A percentile compares a stretch with the other conserved stretches of the same genome.
These are phyloP conservation scores for Populus euphratica DNA, from an alignment of 345 rosid genomes.

Conservation along the genomic window DNA sequence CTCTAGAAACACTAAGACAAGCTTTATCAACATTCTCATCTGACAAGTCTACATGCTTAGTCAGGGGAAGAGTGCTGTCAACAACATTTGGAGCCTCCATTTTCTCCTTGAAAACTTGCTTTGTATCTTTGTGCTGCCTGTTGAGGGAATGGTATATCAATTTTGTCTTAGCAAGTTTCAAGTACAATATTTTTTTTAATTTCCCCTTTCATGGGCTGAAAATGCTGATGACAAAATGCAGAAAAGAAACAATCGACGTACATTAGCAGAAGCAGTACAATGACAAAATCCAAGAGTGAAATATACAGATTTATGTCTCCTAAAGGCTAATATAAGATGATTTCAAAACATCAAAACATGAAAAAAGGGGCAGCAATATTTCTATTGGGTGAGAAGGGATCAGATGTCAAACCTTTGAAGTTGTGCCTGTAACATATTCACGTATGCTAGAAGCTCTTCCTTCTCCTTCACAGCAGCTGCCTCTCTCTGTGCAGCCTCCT, in stretches of 20 bases:
- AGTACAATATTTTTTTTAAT: background rate
- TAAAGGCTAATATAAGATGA: background rate
- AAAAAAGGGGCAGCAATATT: background rate
- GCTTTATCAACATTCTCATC: conserved; percentile 86
- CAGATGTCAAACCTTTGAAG: conserved; percentile 68
- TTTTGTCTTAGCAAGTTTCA: background rate
- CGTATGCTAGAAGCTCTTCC: conserved; percentile 88
- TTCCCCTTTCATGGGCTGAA: background rate
- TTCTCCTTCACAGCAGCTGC: conserved; percentile 66
- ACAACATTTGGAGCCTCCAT: conserved; percentile 41
- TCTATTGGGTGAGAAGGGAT: background rate
- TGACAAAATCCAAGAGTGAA: background rate
- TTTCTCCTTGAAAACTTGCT: conserved; percentile 82
- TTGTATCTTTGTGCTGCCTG: conserved; percentile 77
- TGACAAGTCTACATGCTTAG: conserved; percentile 62
- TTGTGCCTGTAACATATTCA: conserved; percentile 70
- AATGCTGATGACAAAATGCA: background rate
- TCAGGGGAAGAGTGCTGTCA: conserved; percentile 41
- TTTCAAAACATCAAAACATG: background rate
- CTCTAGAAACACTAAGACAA: conserved; percentile 68
- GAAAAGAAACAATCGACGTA: background rate
- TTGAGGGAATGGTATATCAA: background rate
- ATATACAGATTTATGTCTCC: background rate
- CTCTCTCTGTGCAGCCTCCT: conserved; percentile 74
- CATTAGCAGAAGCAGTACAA: background rate